Percentiles rank a stretch among this genome's conserved stretches.
Conservation (phyloP, 805 yeast species). For the Ogataea pilisensis region DNA sequence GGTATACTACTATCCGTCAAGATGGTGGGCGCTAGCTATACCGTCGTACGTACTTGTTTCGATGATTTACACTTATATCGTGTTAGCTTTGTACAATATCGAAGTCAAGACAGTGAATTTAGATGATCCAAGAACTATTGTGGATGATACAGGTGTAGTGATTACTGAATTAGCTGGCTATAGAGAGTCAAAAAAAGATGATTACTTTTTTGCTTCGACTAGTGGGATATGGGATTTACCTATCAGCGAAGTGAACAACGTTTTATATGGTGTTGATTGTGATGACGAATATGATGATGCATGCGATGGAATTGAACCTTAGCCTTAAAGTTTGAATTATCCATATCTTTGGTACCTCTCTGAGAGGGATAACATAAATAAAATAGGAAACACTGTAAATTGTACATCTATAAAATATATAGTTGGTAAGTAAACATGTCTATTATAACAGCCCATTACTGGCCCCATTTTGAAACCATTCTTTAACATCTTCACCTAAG, state of each 20-base stretch:
- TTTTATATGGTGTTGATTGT: constrained; percentile 42
- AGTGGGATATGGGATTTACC: constrained; percentile 90
- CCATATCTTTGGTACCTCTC: no score
- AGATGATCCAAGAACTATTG: constrained; percentile 57
- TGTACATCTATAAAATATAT: no score
- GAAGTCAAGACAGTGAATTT: constrained; percentile 65
- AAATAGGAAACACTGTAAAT: no score
- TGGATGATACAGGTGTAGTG: constrained; percentile 55
- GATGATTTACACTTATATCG: constrained; percentile 71
- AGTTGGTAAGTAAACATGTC: no score
- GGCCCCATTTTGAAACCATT: constrained; percentile 17
- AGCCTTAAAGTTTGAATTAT: no score
- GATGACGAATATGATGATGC: background rate
- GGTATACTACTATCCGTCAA: constrained; percentile 74
- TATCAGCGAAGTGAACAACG: constrained; percentile 60
- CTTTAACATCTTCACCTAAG: constrained; percentile 24
- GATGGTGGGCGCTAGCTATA: constrained; percentile 85
- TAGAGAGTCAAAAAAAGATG: constrained; percentile 16
- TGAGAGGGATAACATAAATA: no score
- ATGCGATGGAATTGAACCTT: background rate
- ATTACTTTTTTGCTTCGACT: constrained; percentile 53
- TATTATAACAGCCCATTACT: background rate
- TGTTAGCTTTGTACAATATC: constrained; percentile 66
- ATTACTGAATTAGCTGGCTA: constrained; percentile 21
- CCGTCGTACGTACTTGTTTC: constrained; percentile 68